Evolutionary conservation across 805 yeast species (phyloP).

Genomic region (Starmera quercuum): DNA sequence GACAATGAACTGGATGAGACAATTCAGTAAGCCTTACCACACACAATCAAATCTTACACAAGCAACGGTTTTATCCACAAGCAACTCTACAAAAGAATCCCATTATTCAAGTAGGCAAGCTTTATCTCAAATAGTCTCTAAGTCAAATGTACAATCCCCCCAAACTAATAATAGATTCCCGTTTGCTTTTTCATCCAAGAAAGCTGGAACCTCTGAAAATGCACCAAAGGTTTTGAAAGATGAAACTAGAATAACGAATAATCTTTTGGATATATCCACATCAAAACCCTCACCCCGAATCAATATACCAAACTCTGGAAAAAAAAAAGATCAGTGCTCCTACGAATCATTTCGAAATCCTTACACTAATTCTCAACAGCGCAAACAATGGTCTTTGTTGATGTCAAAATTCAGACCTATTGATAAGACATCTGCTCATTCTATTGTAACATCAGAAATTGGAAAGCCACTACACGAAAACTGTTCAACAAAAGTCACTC

Average conservation of each 20-base stretch:
- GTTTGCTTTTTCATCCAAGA: too few relatives aligned
- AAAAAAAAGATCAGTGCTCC: neutral
- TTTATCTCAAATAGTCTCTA: too few relatives aligned
- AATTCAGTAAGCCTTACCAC: conserved; percentile 6
- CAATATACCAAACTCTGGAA: too few relatives aligned
- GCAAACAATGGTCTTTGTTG: conserved; percentile 11
- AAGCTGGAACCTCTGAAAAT: too few relatives aligned
- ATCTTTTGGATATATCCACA: too few relatives aligned
- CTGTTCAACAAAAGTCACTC: neutral
- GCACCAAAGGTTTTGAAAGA: too few relatives aligned
- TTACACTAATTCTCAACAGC: conserved; percentile 1
- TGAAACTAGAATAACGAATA: too few relatives aligned
- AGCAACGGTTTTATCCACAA: conserved; percentile 1
- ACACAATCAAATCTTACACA: conserved; percentile 3
- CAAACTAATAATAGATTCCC: too few relatives aligned
- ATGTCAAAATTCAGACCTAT: conserved; percentile 9
- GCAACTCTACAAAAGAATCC: too few relatives aligned
- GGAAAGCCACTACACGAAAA: conserved; percentile 8
- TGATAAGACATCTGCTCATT: conserved; percentile 4
- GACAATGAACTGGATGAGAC: conserved; percentile 19
- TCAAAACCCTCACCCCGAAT: too few relatives aligned
- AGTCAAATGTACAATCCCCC: too few relatives aligned
- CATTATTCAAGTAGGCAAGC: too few relatives aligned
- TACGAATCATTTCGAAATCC: conserved; percentile 1
- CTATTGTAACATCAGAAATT: conserved; percentile 14